phyloP scores from a whole-genome alignment of 176 grass and related monocot species.

The Ensete ventricosum region DNA sequence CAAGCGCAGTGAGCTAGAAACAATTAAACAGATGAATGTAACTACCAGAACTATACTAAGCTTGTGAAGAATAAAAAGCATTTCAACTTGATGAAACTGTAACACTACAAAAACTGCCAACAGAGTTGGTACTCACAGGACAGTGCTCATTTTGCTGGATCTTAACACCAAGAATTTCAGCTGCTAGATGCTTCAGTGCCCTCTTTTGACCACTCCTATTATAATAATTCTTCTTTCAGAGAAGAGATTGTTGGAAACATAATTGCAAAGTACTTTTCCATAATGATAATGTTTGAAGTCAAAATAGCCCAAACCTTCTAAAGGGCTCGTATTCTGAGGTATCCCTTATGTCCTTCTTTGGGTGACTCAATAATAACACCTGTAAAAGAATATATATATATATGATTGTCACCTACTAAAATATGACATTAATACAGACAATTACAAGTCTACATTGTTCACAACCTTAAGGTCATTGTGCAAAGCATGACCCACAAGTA shows the following conservation, averaged over 20 bases:
- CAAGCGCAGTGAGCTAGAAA: neutral
- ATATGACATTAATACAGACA: neutral
- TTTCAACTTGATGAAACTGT: neutral
- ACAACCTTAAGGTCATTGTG: constrained; percentile 94
- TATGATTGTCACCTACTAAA: neutral
- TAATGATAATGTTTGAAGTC: constrained; percentile 3
- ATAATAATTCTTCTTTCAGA: constrained; percentile 21
- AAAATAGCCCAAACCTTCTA: constrained; percentile 38
- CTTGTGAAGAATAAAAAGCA: neutral
- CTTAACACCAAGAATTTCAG: constrained; percentile 79
- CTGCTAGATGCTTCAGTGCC: constrained; percentile 75
- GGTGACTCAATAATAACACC: constrained; percentile 80
- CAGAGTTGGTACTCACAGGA: constrained; percentile 39
- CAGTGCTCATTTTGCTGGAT: constrained; percentile 74
- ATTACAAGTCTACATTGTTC: constrained; percentile 3
- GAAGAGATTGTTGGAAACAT: constrained; percentile 9
- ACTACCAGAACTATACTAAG: no score
- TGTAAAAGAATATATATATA: constrained; percentile 17
- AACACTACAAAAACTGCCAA: constrained; percentile 2
- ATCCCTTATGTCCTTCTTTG: constrained; percentile 74
- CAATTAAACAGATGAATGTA: neutral
- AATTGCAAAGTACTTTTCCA: constrained; percentile 9
- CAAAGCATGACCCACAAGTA: constrained; percentile 91
- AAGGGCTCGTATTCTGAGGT: constrained; percentile 79
- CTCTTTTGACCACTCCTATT: constrained; percentile 46